Base-by-base conservation (phyloP, 148 eudicot species). In the Diospyros kaki region DNA sequence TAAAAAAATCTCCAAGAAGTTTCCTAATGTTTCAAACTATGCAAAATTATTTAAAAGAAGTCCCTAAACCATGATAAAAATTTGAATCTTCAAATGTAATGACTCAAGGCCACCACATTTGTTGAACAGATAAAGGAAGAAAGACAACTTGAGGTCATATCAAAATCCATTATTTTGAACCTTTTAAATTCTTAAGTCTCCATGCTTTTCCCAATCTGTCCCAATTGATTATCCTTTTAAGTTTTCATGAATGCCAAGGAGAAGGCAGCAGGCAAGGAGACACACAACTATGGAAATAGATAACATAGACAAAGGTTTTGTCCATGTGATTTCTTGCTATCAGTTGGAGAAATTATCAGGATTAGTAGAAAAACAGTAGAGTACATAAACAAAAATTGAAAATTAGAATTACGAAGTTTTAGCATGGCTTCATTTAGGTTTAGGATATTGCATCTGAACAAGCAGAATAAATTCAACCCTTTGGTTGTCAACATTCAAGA, bases 161-260 rank as follows among this genome's bases (percentile, higher is more conserved):
- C 52, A 48, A 48, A 48, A 28, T 48, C 52, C 52, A 48, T 48
- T 48, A 28, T 28, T 28, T 28, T 28, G 52, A 4, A 48, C 52
- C 4, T 48, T 48, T 48, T 48, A 48, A 48, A 48, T 48, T 48
- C 8, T 48, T 4, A 48, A 48, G 52, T 48, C 52, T 48, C 6
- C 52, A 48, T 48, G 52, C 4, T 48, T 48, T 48, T 41, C 46
- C 45, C 2, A 64, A 5, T 6, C 7, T 61, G 18, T 38, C 9
- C 8, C 40, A 60, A 28, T 5, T 61, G 42, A 18, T 61, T 61
- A 48, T 28, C 28, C 28, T 28, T 28, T 28, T 28, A 28, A 43
- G 50, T 42, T 64, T 43, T 64, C 68, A 64, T 13, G 68, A 9
- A 43, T 13, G 64, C 53, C 64, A 58, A 58, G 72, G 48, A 14